Conservation (phyloP, 768 basidiomycete species). For the Russula virescens region DNA sequence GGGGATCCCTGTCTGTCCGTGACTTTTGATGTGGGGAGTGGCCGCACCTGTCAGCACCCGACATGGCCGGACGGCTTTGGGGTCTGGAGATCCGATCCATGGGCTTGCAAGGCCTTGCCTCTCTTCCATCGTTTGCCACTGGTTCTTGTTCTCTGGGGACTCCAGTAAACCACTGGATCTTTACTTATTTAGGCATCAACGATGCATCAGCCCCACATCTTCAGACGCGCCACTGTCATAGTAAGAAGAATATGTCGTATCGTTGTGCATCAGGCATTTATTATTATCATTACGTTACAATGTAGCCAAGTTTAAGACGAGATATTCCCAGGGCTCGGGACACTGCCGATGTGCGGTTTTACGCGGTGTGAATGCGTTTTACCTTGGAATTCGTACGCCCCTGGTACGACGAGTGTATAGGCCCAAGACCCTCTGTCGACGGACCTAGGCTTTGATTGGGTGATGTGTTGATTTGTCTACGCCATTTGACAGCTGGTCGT, state of each 20-base stretch:
- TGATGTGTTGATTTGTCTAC: too few species aligned
- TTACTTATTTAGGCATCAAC: neutral
- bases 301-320: neutral
- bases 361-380: too few species aligned
- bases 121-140: too few species aligned
- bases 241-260: neutral
- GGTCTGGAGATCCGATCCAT: neutral
- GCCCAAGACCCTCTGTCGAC: too few species aligned
- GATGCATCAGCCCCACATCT: neutral
- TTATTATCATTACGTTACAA: neutral
- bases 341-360: too few species aligned
- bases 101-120: too few species aligned
- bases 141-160: too few species aligned
- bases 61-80: neutral
- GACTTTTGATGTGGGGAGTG: neutral
- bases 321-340: neutral
- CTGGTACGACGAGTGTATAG: too few species aligned
- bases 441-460: too few species aligned
- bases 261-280: neutral
- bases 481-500: too few species aligned
- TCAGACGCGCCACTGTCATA: neutral
- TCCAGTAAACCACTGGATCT: too few species aligned
- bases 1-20: neutral
- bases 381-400: too few species aligned
- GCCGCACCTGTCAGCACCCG: slow-evolving; percentile 13